A percentile compares a stretch with the other conserved stretches of the same genome.
These are phyloP conservation scores for Coemansia reversa DNA, from an alignment of 192 early-diverging fungal genomes.

Conservation along the genomic window DNA sequence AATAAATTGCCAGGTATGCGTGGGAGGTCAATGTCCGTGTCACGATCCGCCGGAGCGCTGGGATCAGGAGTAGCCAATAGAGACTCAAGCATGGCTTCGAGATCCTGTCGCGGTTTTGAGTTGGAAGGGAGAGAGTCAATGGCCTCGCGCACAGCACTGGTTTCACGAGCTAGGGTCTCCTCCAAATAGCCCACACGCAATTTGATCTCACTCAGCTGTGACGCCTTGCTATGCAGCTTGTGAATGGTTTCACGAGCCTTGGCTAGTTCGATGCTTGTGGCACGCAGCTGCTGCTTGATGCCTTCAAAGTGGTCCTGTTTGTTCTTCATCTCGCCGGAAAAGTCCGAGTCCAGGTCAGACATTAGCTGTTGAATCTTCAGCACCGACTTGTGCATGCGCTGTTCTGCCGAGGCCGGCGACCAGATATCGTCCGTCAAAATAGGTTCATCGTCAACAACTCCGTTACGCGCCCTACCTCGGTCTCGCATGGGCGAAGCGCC, in stretches of 20 bases:
- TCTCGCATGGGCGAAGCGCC: conserved; percentile 1
- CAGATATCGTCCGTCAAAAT: conserved; percentile 13
- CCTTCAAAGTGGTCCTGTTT: conserved; percentile 60
- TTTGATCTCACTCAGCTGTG: conserved; percentile 61
- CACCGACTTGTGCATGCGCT: conserved; percentile 52
- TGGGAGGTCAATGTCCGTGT: conserved; percentile 16
- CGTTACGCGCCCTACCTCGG: not conserved
- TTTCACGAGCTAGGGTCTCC: conserved; percentile 56
- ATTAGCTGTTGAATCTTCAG: conserved; percentile 65
- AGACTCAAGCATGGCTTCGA: conserved; percentile 27
- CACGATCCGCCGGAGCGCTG: conserved; percentile 3
- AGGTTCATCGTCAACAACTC: not conserved
- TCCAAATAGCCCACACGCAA: conserved; percentile 63
- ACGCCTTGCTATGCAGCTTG: conserved; percentile 51
- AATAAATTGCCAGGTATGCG: conserved; percentile 10
- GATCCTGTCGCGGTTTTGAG: conserved; percentile 31
- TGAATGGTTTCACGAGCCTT: conserved; percentile 58
- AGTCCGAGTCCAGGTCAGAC: conserved; percentile 68
- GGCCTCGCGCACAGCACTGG: conserved; percentile 37
- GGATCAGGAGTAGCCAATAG: conserved; percentile 16
- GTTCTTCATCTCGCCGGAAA: conserved; percentile 57
- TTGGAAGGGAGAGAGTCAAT: conserved; percentile 29
- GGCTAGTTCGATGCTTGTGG: conserved; percentile 58
- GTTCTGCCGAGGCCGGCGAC: conserved; percentile 40
- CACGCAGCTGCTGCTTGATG: conserved; percentile 57